Evolutionary conservation across 78 protist genomes (phyloP).

Genomic region (Dictyostelium brefeldianum): DNA sequence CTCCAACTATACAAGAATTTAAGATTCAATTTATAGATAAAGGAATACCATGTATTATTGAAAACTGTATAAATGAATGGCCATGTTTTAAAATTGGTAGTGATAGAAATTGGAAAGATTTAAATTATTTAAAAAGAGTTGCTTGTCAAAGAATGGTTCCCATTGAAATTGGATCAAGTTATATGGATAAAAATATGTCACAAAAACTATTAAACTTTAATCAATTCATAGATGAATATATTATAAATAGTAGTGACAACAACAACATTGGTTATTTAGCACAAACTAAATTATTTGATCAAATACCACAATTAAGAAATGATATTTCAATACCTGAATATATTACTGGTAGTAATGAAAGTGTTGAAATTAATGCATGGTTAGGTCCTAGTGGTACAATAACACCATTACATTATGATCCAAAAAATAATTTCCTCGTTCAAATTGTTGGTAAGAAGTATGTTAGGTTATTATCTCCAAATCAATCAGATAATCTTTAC

Average conservation of each 20-base stretch:
- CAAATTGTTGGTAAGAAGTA: constrained; percentile 82
- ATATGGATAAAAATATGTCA: constrained; percentile 62
- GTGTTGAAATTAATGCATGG: constrained; percentile 67
- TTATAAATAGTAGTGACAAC: neutral
- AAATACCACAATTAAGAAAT: constrained; percentile 53
- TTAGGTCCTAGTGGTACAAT: constrained; percentile 77
- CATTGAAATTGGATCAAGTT: constrained; percentile 71
- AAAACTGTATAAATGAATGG: constrained; percentile 58
- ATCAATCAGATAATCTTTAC: constrained; percentile 66
- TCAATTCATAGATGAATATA: constrained; percentile 61
- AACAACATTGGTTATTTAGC: constrained; percentile 74
- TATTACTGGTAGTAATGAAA: neutral
- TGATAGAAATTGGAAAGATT: constrained; percentile 67
- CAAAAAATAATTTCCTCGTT: constrained; percentile 60
- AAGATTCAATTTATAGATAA: neutral
- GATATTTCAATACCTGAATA: constrained; percentile 83
- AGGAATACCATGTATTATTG: constrained; percentile 54
- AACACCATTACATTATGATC: constrained; percentile 80
- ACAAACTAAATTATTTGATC: constrained; percentile 81
- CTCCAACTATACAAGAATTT: constrained; percentile 40
- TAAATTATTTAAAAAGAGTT: constrained; percentile 49
- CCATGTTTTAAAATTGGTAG: constrained; percentile 38
- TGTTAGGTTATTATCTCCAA: constrained; percentile 15
- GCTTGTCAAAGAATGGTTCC: constrained; percentile 84
- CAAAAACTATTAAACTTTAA: constrained; percentile 72